Percentiles rank a stretch among this genome's conserved stretches.
Conservation (phyloP, 2,329 filamentous ascomycete genomes). For the Fusarium cyanostomum region DNA sequence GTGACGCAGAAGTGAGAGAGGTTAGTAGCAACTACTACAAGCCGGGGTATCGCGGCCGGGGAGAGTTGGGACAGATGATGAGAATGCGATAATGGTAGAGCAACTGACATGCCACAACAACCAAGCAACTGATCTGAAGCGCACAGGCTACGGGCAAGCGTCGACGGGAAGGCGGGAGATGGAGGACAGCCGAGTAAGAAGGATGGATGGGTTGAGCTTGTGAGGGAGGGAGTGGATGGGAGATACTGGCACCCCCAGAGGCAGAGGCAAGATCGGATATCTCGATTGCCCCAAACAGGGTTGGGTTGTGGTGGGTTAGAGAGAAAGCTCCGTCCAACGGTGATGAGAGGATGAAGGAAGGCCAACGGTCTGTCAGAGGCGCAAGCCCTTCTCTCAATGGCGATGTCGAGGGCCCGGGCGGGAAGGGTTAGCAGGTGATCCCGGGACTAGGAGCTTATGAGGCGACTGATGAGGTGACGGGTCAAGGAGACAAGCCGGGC, state of each 20-base stretch:
- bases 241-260: conserved; percentile 31
- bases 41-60: conserved; percentile 8
- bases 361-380: conserved; percentile 31
- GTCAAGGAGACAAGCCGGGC: conserved; percentile 23
- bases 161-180: conserved; percentile 17
- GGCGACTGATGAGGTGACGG: conserved; percentile 40
- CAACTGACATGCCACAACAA: conserved; percentile 32
- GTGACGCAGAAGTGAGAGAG: conserved; percentile 16
- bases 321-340: conserved; percentile 32
- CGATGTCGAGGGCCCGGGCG: conserved; percentile 24
- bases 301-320: conserved; percentile 27
- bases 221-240: conserved; percentile 28
- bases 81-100: conserved; percentile 17
- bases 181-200: conserved; percentile 7
- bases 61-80: conserved; percentile 24
- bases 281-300: conserved; percentile 37
- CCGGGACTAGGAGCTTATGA: conserved; percentile 36
- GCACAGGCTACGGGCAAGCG: not conserved
- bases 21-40: conserved; percentile 4
- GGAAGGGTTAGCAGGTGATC: conserved; percentile 37
- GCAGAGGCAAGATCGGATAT: conserved; percentile 37
- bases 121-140: conserved; percentile 19
- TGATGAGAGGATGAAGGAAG: conserved; percentile 16
- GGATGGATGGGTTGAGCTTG: conserved; percentile 18
- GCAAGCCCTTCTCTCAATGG: conserved; percentile 29